Conservation (phyloP, 1,284 basidiomycete genomes). For the Lentinus polychrous region DNA sequence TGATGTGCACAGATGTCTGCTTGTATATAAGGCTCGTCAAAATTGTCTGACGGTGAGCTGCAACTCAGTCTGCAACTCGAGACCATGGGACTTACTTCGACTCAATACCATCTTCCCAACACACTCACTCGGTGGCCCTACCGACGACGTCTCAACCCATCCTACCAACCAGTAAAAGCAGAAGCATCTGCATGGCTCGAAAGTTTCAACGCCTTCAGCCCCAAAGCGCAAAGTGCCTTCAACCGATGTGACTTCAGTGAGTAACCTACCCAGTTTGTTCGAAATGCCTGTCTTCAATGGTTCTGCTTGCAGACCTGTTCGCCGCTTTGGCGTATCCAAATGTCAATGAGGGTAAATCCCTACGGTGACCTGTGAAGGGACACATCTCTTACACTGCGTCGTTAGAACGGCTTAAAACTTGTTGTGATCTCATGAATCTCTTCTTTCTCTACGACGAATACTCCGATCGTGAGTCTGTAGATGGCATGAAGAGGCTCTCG, state of each 20-base stretch:
- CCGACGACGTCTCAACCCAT: conserved; percentile 16
- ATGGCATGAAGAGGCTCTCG: conserved; percentile 6
- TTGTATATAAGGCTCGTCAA: too few relatives aligned
- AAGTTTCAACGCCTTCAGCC: conserved; percentile 13
- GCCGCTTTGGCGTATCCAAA: conserved; percentile 14
- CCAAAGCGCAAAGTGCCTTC: conserved; percentile 15
- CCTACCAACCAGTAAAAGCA: conserved; percentile 12
- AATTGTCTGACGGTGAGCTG: too few relatives aligned
- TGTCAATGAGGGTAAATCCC: conserved; percentile 5
- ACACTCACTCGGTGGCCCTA: conserved; percentile 19
- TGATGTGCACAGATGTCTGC: too few relatives aligned
- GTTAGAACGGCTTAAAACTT: conserved; percentile 8
- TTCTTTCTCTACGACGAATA: conserved; percentile 22
- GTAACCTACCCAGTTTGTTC: neutral
- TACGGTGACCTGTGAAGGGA: too few relatives aligned
- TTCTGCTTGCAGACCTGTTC: conserved; percentile 12
- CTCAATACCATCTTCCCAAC: conserved; percentile 16
- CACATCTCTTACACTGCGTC: too few relatives aligned
- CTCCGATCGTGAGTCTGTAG: conserved; percentile 14
- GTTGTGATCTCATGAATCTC: conserved; percentile 19
- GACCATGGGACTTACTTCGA: neutral
- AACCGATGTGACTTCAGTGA: conserved; percentile 19
- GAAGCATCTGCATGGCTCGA: conserved; percentile 17
- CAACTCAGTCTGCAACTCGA: too few relatives aligned
- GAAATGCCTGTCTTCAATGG: neutral